A percentile compares a stretch with the other conserved stretches of the same genome.
These are phyloP conservation scores for Xylaria sp. DNA, from an alignment of 2,329 filamentous ascomycete species.

Conservation along the genomic window DNA sequence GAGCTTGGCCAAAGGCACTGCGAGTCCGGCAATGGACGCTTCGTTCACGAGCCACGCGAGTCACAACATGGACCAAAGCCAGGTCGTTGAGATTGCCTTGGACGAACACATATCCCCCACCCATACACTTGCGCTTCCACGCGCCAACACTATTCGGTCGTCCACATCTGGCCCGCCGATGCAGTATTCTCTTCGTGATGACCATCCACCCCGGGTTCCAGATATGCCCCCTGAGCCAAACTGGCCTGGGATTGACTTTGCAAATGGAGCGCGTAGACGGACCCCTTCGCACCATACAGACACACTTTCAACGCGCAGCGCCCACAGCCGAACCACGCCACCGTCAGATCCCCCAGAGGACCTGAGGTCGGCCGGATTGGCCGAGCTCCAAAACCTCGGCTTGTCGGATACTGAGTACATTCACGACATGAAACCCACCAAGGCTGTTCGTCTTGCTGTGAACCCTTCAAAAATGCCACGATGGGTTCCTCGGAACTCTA, in stretches of 20 bases:
- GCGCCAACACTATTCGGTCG: conserved; percentile 21
- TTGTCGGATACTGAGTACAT: conserved; percentile 50
- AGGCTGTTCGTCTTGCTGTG: conserved; percentile 61
- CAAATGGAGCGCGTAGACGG: conserved; percentile 17
- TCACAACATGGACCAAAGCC: background rate
- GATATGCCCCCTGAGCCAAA: conserved; percentile 28
- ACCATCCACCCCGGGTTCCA: conserved; percentile 28
- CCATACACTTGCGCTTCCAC: conserved; percentile 16
- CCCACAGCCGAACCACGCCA: conserved; percentile 29
- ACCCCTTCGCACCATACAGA: conserved; percentile 34
- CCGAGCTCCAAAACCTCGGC: conserved; percentile 44
- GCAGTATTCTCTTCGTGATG: conserved; percentile 31
- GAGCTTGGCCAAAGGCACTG: conserved; percentile 43
- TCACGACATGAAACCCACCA: conserved; percentile 47
- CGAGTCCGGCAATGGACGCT: conserved; percentile 2
- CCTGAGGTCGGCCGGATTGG: conserved; percentile 37
- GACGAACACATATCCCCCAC: conserved; percentile 18
- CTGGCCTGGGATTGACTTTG: conserved; percentile 27
- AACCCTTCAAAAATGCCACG: conserved; percentile 64
- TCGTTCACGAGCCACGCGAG: background rate
- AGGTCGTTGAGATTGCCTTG: conserved; percentile 24
- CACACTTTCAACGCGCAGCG: conserved; percentile 35
- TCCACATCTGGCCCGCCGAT: conserved; percentile 24
- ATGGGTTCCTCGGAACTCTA: conserved; percentile 60
- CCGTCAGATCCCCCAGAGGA: conserved; percentile 36